These are phyloP conservation scores for Vitis hybrid DNA, from an alignment of 177 flowering plant species.

Conservation along the genomic window DNA sequence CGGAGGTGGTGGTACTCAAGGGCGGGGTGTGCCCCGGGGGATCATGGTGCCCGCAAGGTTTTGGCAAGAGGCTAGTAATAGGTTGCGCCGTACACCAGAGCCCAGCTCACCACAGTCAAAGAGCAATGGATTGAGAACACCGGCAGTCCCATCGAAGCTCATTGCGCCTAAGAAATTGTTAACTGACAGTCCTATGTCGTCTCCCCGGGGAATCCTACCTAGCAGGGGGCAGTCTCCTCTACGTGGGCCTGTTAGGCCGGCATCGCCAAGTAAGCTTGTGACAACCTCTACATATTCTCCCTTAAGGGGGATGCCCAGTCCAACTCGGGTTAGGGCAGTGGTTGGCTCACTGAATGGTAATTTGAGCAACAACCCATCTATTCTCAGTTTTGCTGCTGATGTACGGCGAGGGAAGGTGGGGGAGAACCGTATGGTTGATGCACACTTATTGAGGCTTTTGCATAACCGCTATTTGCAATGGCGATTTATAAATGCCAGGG, in stretches of 20 bases:
- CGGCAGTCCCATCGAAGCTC: conserved; percentile 25
- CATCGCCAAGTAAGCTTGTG: conserved; percentile 65
- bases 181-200: conserved; percentile 35
- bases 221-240: conserved; percentile 55
- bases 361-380: conserved; percentile 38
- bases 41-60: conserved; percentile 61
- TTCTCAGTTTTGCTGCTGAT: conserved; percentile 65
- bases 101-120: conserved; percentile 44
- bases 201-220: conserved; percentile 40
- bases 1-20: conserved; percentile 13
- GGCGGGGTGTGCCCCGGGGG: conserved; percentile 35
- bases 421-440: conserved; percentile 64
- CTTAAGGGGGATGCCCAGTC: conserved; percentile 61
- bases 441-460: conserved; percentile 66
- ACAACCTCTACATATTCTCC: conserved; percentile 35
- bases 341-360: conserved; percentile 19
- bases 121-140: conserved; percentile 24
- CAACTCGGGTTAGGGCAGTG: conserved; percentile 46
- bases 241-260: conserved; percentile 50
- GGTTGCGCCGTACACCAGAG: conserved; percentile 40
- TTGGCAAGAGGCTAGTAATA: conserved; percentile 53
- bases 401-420: conserved; percentile 68
- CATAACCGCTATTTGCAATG: conserved; percentile 82
- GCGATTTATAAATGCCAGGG: conserved; percentile 85
- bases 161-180: conserved; percentile 30